Evolutionary conservation across 2,329 filamentous ascomycete genomes (phyloP).

Genomic region (Colletotrichum sublineola): DNA sequence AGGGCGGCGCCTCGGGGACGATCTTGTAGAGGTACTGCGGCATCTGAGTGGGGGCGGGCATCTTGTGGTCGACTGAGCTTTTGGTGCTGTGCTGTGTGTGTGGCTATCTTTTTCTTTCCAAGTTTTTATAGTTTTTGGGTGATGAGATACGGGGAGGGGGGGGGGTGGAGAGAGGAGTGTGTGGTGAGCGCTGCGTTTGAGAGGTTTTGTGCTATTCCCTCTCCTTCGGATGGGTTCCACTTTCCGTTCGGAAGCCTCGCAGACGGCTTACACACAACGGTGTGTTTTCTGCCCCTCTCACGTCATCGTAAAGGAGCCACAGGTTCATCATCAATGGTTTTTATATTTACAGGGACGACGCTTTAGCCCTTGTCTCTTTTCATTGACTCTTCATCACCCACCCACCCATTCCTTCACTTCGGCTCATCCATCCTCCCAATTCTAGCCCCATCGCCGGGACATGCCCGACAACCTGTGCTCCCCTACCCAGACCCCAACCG

Average conservation of each 20-base stretch:
- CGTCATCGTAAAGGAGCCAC: not conserved
- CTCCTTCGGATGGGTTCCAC: not conserved
- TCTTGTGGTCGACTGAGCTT: not conserved
- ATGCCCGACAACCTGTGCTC: not conserved
- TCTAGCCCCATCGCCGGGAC: conserved; percentile 8
- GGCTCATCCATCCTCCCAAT: not conserved
- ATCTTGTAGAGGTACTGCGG: conserved; percentile 72
- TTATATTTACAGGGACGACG: conserved; percentile 13
- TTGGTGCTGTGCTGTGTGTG: not conserved
- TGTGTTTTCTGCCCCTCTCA: not conserved
- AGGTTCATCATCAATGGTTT: conserved; percentile 21
- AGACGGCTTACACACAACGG: not conserved
- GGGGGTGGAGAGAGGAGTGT: not conserved
- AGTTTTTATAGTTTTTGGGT: not conserved
- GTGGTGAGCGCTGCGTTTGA: not conserved
- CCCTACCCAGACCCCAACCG: not conserved
- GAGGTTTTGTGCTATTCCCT: not conserved
- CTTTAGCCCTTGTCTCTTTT: not conserved
- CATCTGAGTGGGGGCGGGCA: conserved; percentile 48
- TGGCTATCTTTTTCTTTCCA: not conserved
- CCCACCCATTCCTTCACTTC: not conserved
- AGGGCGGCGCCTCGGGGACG: conserved; percentile 63
- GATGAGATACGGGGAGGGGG: not conserved
- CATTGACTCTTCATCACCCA: conserved; percentile 4
- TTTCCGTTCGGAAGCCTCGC: not conserved